Percentiles rank a stretch among this genome's conserved stretches.
Evolutionary conservation across 225 moss, liverwort and hornwort genomes (phyloP).

Genomic region (Thuidium tamariscinum): DNA sequence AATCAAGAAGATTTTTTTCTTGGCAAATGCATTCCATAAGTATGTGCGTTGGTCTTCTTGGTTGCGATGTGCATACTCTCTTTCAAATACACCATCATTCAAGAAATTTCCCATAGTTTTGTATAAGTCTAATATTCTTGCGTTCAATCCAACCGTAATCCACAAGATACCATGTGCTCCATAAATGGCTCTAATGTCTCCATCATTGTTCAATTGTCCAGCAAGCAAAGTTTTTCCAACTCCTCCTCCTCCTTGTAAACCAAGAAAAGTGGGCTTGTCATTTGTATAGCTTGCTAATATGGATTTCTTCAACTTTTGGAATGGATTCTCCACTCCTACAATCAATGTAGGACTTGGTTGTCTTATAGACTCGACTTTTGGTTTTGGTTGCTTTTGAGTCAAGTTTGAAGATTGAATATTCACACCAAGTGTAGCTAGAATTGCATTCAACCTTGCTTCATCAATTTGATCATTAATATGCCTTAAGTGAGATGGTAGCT

Average conservation of each 20-base stretch:
- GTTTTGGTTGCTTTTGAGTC: too few species aligned
- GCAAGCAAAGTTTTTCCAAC: background rate
- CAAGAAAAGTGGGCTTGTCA: background rate
- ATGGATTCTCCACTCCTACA: background rate
- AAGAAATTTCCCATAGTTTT: background rate
- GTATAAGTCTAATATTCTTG: background rate
- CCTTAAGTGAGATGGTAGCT: background rate
- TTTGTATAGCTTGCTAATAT: background rate
- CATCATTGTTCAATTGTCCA: background rate
- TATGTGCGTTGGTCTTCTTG: background rate
- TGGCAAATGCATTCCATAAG: background rate
- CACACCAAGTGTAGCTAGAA: too few species aligned
- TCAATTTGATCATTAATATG: background rate
- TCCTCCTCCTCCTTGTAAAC: background rate
- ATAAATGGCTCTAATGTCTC: background rate
- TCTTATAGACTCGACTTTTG: background rate
- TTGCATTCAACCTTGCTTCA: too few species aligned
- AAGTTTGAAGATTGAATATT: too few species aligned
- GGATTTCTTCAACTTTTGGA: background rate
- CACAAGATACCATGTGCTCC: background rate
- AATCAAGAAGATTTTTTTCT: background rate
- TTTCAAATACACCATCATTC: background rate
- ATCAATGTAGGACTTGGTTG: background rate
- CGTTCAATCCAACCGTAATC: background rate
- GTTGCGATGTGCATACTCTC: too few species aligned